A percentile compares a stretch with the other conserved stretches of the same genome.
phyloP scores from a whole-genome alignment of 495 filamentous ascomycete species.

The Tuber aestivum region DNA sequence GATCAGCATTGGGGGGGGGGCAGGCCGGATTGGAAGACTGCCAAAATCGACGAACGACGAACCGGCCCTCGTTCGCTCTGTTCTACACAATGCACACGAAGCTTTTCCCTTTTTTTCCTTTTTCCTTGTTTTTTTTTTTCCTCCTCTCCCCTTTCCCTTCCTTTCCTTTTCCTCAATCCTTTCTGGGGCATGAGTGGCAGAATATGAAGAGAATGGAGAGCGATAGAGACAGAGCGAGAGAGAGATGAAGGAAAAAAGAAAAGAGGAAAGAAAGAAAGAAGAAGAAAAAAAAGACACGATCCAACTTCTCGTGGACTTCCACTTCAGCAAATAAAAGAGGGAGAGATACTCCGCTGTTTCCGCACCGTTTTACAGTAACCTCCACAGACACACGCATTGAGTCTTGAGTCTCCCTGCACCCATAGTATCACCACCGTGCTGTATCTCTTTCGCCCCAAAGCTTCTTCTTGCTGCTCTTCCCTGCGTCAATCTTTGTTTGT shows the following conservation, averaged over 20 bases:
- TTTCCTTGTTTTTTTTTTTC: slow-evolving; percentile 8
- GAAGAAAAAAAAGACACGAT: background rate
- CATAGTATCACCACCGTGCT: background rate
- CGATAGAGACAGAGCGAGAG: background rate
- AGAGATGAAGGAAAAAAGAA: background rate
- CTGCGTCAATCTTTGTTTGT: background rate
- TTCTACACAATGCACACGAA: slow-evolving; percentile 21
- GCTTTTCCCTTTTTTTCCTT: slow-evolving; percentile 31
- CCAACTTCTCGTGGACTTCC: background rate
- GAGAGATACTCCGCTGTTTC: background rate
- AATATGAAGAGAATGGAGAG: background rate
- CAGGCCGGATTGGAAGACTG: slow-evolving; percentile 37
- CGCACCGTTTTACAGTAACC: background rate
- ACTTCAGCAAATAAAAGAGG: background rate
- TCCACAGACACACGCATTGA: background rate
- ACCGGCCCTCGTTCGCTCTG: slow-evolving; percentile 20
- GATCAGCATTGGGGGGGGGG: slow-evolving; percentile 11
- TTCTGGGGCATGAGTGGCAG: background rate
- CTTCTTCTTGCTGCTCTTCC: background rate
- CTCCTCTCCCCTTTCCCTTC: slow-evolving; percentile 13
- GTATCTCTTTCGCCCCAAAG: background rate
- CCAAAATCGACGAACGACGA: slow-evolving; percentile 32
- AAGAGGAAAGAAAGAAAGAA: background rate
- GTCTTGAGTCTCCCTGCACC: background rate
- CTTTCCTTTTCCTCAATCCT: slow-evolving; percentile 10